Percentiles rank a stretch among this genome's conserved stretches.
Evolutionary conservation across 2,329 filamentous ascomycete genomes (phyloP).

Genomic region (Fusarium proliferatum): DNA sequence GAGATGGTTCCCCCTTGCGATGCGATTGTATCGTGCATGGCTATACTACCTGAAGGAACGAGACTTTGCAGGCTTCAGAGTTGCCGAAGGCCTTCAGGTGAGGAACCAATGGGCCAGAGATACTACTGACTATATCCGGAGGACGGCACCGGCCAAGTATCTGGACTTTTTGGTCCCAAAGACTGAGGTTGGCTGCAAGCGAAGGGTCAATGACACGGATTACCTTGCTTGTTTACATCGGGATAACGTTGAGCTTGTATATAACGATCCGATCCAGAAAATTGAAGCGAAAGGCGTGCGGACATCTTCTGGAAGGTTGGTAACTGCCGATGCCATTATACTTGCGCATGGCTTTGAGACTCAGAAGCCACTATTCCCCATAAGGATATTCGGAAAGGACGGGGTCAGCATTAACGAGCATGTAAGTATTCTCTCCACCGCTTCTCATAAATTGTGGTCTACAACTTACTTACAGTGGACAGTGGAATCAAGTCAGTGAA

Average conservation of each 20-base stretch:
- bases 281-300: conserved; percentile 30
- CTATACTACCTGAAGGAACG: conserved; percentile 38
- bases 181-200: conserved; percentile 51
- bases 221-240: conserved; percentile 47
- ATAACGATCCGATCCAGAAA: conserved; percentile 25
- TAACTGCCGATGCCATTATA: conserved; percentile 52
- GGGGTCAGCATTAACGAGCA: conserved; percentile 54
- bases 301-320: conserved; percentile 27
- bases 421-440: conserved; percentile 45
- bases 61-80: conserved; percentile 41
- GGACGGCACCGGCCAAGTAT: conserved; percentile 44
- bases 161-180: conserved; percentile 47
- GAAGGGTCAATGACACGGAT: conserved; percentile 50
- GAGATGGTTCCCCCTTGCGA: conserved; percentile 40
- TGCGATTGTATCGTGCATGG: conserved; percentile 35
- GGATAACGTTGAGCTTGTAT: conserved; percentile 47
- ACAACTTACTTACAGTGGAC: conserved; percentile 21
- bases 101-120: conserved; percentile 30
- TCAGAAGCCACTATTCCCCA: conserved; percentile 57
- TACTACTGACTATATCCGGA: conserved; percentile 43
- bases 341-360: conserved; percentile 63
- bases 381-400: conserved; percentile 57
- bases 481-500: conserved; percentile 42
- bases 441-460: conserved; percentile 6
- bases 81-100: conserved; percentile 16